phyloP scores from a whole-genome alignment of 2,329 filamentous ascomycete species.

The Elsinoe necatrix region DNA sequence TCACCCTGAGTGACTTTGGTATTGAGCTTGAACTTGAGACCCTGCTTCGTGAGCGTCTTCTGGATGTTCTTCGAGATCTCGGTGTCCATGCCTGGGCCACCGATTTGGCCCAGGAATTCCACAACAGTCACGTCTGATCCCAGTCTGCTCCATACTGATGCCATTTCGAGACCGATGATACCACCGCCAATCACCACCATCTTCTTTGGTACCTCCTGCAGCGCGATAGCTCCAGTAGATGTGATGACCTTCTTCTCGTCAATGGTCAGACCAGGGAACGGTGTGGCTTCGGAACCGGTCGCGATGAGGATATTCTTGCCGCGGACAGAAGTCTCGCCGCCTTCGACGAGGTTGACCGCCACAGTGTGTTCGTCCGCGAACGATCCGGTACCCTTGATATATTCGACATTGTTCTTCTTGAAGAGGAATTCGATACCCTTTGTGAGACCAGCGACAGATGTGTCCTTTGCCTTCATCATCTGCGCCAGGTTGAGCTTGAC shows the following conservation, averaged over 20 bases:
- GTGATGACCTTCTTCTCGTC: conserved; percentile 97
- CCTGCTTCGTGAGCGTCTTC: conserved; percentile 92
- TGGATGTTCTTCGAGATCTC: conserved; percentile 88
- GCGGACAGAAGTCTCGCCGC: conserved; percentile 75
- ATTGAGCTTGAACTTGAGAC: conserved; percentile 94
- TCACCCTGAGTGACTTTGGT: conserved; percentile 91
- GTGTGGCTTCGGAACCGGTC: conserved; percentile 88
- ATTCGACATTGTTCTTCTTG: conserved; percentile 99
- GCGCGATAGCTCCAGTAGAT: conserved; percentile 85
- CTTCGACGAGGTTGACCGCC: conserved; percentile 82
- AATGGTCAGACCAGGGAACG: conserved; percentile 90
- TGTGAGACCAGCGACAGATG: conserved; percentile 76
- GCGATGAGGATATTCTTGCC: conserved; percentile 98
- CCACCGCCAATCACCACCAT: conserved; percentile 96
- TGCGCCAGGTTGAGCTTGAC: conserved; percentile 90
- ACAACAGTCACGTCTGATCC: conserved; percentile 94
- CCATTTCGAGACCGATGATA: conserved; percentile 98
- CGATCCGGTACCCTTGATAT: conserved; percentile 84
- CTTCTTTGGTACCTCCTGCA: conserved; percentile 87
- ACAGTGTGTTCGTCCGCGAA: conserved; percentile 86
- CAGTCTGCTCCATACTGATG: conserved; percentile 90
- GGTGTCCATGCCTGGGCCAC: conserved; percentile 91
- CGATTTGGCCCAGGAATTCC: conserved; percentile 92
- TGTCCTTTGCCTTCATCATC: conserved; percentile 99
- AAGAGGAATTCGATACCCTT: conserved; percentile 97